Percentiles rank a stretch among this genome's conserved stretches.
Conservation (phyloP, 2,329 filamentous ascomycete species). For the Fonsecaea erecta region DNA sequence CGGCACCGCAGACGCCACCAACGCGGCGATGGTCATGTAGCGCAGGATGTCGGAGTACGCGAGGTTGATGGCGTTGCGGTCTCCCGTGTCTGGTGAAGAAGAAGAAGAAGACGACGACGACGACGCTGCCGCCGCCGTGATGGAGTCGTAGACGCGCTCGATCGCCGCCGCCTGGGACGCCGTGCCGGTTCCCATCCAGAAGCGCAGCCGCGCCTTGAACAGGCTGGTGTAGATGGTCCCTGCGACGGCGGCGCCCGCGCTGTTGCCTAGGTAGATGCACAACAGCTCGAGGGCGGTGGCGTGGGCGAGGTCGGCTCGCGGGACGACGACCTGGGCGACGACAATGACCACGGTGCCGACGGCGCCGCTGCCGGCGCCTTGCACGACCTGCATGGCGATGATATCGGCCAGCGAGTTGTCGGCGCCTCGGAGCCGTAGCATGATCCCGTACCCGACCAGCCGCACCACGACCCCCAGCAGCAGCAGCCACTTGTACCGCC, state of each 20-base stretch:
- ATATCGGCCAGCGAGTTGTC: constrained; percentile 53
- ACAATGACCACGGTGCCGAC: constrained; percentile 52
- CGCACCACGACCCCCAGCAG: constrained; percentile 50
- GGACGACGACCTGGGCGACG: constrained; percentile 52
- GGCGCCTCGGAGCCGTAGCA: constrained; percentile 55
- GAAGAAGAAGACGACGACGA: too few relatives aligned
- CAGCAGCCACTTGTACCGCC: constrained; percentile 55
- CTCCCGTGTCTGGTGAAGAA: constrained; percentile 49
- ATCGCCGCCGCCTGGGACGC: constrained; percentile 43
- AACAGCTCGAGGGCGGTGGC: constrained; percentile 54
- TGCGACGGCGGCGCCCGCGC: constrained; percentile 48
- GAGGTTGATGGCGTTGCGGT: constrained; percentile 50
- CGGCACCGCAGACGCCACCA: constrained; percentile 40
- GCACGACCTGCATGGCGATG: constrained; percentile 55
- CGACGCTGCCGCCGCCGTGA: constrained; percentile 48
- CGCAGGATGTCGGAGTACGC: constrained; percentile 46
- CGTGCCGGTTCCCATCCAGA: constrained; percentile 44
- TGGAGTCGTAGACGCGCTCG: constrained; percentile 52
- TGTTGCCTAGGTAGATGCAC: constrained; percentile 48
- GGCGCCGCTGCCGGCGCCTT: constrained; percentile 55
- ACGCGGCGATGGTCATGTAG: constrained; percentile 42
- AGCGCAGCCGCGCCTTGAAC: constrained; percentile 45
- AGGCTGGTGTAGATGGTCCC: constrained; percentile 58
- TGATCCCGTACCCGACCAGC: constrained; percentile 56
- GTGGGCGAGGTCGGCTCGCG: constrained; percentile 54